Percentiles rank a stretch among this genome's conserved stretches.
phyloP scores from a whole-genome alignment of 768 basidiomycete genomes.

The Porpolomopsis calyptriformis region DNA sequence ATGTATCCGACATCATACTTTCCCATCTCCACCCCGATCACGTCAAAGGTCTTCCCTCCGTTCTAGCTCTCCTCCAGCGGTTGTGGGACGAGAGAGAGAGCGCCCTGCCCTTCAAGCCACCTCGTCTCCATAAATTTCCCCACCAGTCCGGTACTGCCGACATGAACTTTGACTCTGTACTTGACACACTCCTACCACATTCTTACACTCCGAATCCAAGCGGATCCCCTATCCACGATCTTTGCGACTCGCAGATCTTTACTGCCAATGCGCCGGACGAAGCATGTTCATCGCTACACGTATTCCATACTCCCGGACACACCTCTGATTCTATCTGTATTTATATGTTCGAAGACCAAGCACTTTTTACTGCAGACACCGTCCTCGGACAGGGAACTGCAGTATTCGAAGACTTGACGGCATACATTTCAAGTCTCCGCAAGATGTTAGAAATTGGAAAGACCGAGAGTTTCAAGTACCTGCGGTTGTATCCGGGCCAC shows the following conservation, averaged over 20 bases:
- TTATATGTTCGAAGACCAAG: constrained; percentile 54
- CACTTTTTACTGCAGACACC: constrained; percentile 84
- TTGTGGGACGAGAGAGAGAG: constrained; percentile 49
- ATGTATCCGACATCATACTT: constrained; percentile 81
- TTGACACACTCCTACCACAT: constrained; percentile 31
- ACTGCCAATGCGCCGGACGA: constrained; percentile 17
- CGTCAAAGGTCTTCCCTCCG: constrained; percentile 58
- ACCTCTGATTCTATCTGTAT: constrained; percentile 79
- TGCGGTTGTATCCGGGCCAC: constrained; percentile 76
- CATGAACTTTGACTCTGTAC: constrained; percentile 28
- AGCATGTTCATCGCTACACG: constrained; percentile 32
- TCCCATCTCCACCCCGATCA: constrained; percentile 92
- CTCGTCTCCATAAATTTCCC: constrained; percentile 68
- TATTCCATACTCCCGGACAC: constrained; percentile 85
- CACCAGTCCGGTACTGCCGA: constrained; percentile 17
- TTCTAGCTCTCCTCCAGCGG: constrained; percentile 52
- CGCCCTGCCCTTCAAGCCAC: constrained; percentile 44
- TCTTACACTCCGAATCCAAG: constrained; percentile 35
- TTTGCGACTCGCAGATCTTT: constrained; percentile 46
- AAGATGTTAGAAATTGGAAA: constrained; percentile 40
- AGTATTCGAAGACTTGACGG: constrained; percentile 73
- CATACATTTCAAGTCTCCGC: constrained; percentile 57
- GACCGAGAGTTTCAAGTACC: constrained; percentile 19
- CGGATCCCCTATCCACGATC: constrained; percentile 44
- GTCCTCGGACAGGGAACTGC: constrained; percentile 86